Conservation (phyloP, 306 rosid genomes). For the Trifolium subterraneum region DNA sequence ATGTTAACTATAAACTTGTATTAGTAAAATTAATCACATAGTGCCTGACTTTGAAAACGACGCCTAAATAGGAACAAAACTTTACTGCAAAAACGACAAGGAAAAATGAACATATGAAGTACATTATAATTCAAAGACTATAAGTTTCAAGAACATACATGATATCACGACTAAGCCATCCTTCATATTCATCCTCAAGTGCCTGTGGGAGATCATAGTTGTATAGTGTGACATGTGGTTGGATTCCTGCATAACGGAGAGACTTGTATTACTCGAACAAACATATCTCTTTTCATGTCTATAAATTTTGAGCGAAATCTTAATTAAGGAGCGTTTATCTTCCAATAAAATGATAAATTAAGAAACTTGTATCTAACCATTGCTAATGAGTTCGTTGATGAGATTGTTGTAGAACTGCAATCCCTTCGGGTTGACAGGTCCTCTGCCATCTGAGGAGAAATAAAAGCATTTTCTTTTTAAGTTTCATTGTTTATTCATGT, state of each 20-base stretch:
- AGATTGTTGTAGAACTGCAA: slow-evolving; percentile 76
- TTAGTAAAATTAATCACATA: no score
- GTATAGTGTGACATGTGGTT: slow-evolving; percentile 73
- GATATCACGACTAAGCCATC: slow-evolving; percentile 69
- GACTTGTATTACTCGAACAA: background rate
- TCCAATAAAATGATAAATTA: slow-evolving; percentile 9
- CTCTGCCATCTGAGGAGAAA: slow-evolving; percentile 63
- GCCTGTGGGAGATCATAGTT: slow-evolving; percentile 69
- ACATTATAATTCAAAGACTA: background rate
- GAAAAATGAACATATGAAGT: no score
- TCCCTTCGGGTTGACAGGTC: slow-evolving; percentile 74
- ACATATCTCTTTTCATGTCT: background rate
- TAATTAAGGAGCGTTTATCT: background rate
- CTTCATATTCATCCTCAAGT: slow-evolving; percentile 85
- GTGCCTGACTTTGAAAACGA: no score
- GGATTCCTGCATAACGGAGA: slow-evolving; percentile 55
- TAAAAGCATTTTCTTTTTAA: background rate
- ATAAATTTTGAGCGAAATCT: background rate
- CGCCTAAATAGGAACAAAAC: no score
- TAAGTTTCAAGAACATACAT: slow-evolving; percentile 57
- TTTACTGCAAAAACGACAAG: no score
- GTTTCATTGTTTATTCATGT: background rate
- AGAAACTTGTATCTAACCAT: slow-evolving; percentile 47
- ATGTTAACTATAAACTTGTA: no score
- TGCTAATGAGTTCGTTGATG: slow-evolving; percentile 59